These are phyloP conservation scores for Ogataea ganodermae DNA, from an alignment of 805 yeast species.

Conservation along the genomic window DNA sequence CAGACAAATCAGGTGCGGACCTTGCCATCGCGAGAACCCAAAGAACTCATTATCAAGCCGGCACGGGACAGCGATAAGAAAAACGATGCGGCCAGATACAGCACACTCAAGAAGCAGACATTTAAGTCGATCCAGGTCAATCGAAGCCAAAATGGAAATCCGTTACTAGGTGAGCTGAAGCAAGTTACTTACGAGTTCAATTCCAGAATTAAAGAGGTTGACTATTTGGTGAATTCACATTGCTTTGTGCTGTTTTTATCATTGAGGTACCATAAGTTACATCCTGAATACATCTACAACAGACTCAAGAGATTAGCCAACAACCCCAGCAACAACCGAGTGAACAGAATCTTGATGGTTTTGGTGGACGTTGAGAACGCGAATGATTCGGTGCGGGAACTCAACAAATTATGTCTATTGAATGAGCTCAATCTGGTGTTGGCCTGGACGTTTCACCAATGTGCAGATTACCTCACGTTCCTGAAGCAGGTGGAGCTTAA, in stretches of 20 bases:
- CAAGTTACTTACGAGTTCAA: conserved; percentile 57
- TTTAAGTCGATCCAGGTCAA: conserved; percentile 53
- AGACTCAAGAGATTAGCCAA: conserved; percentile 44
- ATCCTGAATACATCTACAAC: conserved; percentile 71
- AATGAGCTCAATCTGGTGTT: conserved; percentile 51
- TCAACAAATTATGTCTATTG: conserved; percentile 50
- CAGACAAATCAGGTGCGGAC: conserved; percentile 2
- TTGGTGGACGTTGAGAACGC: conserved; percentile 67
- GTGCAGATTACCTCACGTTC: conserved; percentile 44
- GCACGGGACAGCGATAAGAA: conserved; percentile 17
- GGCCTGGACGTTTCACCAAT: conserved; percentile 59
- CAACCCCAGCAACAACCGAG: conserved; percentile 21
- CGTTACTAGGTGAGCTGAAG: conserved; percentile 57
- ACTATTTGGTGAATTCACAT: conserved; percentile 62
- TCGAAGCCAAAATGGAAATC: conserved; percentile 72
- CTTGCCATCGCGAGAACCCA: conserved; percentile 7
- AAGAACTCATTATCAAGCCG: conserved; percentile 19
- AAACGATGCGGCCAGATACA: conserved; percentile 20
- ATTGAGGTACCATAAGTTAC: conserved; percentile 70
- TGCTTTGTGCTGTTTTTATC: conserved; percentile 63
- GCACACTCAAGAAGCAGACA: conserved; percentile 24
- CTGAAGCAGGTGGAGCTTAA: conserved; percentile 37
- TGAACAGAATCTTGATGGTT: conserved; percentile 51
- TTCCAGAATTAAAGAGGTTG: conserved; percentile 51
- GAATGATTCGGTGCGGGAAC: conserved; percentile 47